Evolutionary conservation across 345 rosid species (phyloP), one percentile per base, ranked within the genome.

Genomic region (Populus davidiana): DNA sequence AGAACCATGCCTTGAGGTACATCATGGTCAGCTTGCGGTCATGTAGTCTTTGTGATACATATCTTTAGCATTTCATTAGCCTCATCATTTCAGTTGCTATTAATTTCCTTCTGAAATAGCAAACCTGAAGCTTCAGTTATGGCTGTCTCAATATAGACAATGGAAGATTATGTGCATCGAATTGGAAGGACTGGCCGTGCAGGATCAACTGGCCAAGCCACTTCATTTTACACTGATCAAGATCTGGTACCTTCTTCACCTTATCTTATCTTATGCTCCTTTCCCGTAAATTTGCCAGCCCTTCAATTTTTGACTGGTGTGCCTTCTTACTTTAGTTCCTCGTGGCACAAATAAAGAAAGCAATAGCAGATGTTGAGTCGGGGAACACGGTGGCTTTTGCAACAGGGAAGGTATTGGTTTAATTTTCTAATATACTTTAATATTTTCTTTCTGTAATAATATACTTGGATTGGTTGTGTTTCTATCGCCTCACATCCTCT

Each of bases 151-250:
- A 82, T 77, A 69, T 79, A 85, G 87, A 82, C 78, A 44, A 80
- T 82, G 80, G 87, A 85, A 75, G 87, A 82, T 77, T 85, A 85
- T 62, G 80, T 82, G 66, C 85, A 82, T 68, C 83, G 85, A 25
- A 72, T 85, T 80, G 87, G 85, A 75, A 85, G 87, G 77, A 85
- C 87, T 18, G 87, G 87, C 11, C 84, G 87, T 44, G 87, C 85
- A 68, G 87, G 87, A 33, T 77, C 82, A 72, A 79, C 78, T 25
- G 85, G 87, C 74, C 84, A 78, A 75, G 87, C 87, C 69, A 85
- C 85, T 67, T 82, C 85, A 2, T 82, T 85, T 78, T 85, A 77
- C 67, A 80, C 84, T 11, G 85, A 82, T 56, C 85, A 80, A 33
- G 87, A 85, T 73, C 36, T 82, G 87, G 87, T 81, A 66, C 31